Base-by-base conservation (phyloP, 495 filamentous ascomycete genomes). In the Cryomyces antarcticus region DNA sequence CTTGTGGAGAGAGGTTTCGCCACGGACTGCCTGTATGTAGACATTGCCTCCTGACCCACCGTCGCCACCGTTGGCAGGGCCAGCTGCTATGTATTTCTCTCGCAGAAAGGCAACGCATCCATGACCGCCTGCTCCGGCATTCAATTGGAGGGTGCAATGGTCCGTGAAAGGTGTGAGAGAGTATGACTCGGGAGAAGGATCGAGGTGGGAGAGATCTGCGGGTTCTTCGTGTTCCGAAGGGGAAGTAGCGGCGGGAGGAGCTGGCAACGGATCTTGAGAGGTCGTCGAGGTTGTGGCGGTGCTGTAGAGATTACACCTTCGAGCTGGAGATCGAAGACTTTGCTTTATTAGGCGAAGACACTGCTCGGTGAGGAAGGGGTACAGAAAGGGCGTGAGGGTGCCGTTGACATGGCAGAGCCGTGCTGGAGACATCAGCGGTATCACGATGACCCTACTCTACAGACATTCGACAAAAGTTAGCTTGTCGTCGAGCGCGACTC, bases 61-160 rank as follows among this genome's bases (percentile, higher is more conserved):
- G 58, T 96, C 84, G 39, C 89, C 89, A 39, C 89, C 92, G 59
- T 96, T 95, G n/a, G 89, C 68, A n/a, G 88, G 88, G 0, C 89
- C 89, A 42, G 84, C 70, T 38, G 75, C 69, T 24, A 94, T 66
- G 57, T 74, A 96, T 45, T 86, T 86, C 51, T 97, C 89, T 2
- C 86, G 75, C 33, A 92, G 64, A 57, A 92, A 97, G 0, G 89
- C 87, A 41, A 94, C 79, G 55, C 89, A 97, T 41, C 89, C 89
- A 50, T 93, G 70, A 0, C 89, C 89, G 11, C 89, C 89, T 27
- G 67, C 50, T 5, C 89, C 89, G 6, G 87, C 76, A 45, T 78
- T 65, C 27, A 94, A 53, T 5, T 70, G 79, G 6, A 95, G 56
- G 31, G 72, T 69, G 43, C 86, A 86, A 54, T 82, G 78, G 59